Conservation (phyloP, 1,284 basidiomycete species). For the Fomitopsis pinicola region DNA sequence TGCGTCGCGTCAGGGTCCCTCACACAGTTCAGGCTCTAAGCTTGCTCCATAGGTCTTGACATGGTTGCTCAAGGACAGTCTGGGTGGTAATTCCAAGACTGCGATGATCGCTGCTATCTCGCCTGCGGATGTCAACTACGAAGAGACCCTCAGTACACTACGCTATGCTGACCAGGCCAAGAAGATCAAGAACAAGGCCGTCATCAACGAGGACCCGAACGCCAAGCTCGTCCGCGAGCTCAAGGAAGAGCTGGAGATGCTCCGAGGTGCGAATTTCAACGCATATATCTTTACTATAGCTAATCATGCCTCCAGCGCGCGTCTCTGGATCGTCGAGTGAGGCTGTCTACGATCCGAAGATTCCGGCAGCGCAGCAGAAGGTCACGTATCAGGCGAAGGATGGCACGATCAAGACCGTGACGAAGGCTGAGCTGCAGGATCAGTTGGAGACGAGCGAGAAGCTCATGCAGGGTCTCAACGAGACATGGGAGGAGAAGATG, state of each 20-base stretch:
- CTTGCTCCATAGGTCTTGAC: constrained; percentile 69
- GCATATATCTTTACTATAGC: background rate
- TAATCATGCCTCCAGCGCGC: constrained; percentile 45
- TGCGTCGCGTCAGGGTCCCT: constrained; percentile 33
- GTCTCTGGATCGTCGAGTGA: constrained; percentile 65
- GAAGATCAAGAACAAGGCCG: constrained; percentile 99
- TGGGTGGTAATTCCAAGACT: constrained; percentile 94
- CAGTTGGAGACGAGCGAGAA: constrained; percentile 97
- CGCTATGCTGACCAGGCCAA: constrained; percentile 98
- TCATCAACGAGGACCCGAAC: constrained; percentile 99
- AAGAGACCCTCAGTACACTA: constrained; percentile 93
- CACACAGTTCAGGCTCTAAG: background rate
- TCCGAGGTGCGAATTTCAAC: constrained; percentile 55
- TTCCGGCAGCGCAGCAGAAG: constrained; percentile 93
- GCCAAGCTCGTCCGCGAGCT: constrained; percentile 97
- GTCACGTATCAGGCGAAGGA: constrained; percentile 94
- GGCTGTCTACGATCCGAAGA: constrained; percentile 80
- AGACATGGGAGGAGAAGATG: constrained; percentile 99
- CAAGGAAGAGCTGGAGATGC: constrained; percentile 94
- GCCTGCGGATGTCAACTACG: constrained; percentile 86
- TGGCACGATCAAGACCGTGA: constrained; percentile 92
- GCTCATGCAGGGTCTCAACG: constrained; percentile 92
- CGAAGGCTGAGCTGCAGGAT: constrained; percentile 95
- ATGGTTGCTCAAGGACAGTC: constrained; percentile 95
- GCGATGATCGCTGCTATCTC: constrained; percentile 99